A percentile compares a stretch with the other conserved stretches of the same genome.
phyloP scores from a whole-genome alignment of 1,284 basidiomycete species.

The Gymnopus androsaceus region DNA sequence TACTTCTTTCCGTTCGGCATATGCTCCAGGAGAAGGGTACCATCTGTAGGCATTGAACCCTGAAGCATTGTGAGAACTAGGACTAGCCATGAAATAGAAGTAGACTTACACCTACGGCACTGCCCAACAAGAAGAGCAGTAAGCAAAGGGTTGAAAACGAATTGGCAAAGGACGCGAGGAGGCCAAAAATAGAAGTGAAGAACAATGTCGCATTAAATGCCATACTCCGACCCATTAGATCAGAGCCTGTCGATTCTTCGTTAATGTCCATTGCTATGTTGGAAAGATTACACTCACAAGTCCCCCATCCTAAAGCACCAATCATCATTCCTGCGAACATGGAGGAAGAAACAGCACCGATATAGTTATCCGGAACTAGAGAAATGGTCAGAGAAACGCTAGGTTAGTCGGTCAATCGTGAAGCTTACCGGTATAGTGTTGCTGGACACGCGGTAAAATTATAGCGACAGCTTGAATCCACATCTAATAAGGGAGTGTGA shows the following conservation, averaged over 20 bases:
- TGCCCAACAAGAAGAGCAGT: conserved; percentile 85
- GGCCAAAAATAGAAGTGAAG: conserved; percentile 88
- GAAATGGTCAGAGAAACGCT: neutral
- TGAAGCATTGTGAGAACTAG: conserved; percentile 30
- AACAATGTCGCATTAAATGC: conserved; percentile 94
- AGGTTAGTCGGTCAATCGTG: neutral
- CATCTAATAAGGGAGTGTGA: conserved; percentile 61
- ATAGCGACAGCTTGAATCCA: conserved; percentile 90
- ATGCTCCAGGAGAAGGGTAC: conserved; percentile 92
- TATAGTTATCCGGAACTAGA: conserved; percentile 70
- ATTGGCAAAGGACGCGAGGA: conserved; percentile 77
- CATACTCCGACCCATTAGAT: conserved; percentile 80
- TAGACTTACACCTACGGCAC: conserved; percentile 78
- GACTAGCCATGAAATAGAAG: neutral
- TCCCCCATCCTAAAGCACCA: conserved; percentile 91
- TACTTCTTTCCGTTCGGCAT: conserved; percentile 91
- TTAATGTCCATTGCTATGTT: conserved; percentile 8
- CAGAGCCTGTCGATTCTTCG: conserved; percentile 49
- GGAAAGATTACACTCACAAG: conserved; percentile 50
- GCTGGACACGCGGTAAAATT: conserved; percentile 89
- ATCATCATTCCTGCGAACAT: conserved; percentile 97
- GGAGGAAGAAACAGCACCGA: conserved; percentile 76
- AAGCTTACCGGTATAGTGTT: conserved; percentile 72
- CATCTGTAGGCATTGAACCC: conserved; percentile 97
- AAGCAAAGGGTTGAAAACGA: conserved; percentile 76